Percentiles rank a stretch among this genome's conserved stretches.
These are phyloP conservation scores for Beverwykella pulmonaria DNA, from an alignment of 495 filamentous ascomycete genomes.

Conservation along the genomic window DNA sequence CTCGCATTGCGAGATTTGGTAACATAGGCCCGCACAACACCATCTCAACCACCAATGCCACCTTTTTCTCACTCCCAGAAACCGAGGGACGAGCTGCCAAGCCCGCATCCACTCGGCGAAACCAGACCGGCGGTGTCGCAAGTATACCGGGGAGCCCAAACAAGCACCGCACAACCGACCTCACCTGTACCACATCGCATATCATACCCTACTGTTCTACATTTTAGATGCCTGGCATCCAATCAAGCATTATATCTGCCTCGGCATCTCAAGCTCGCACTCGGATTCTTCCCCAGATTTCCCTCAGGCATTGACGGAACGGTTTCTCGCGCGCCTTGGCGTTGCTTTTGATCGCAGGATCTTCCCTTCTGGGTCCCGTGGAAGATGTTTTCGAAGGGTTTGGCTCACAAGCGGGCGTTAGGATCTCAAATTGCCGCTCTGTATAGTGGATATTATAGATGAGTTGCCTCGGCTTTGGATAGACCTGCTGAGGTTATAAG, in stretches of 20 bases:
- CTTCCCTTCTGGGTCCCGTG: background rate
- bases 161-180: background rate
- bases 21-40: background rate
- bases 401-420: background rate
- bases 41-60: background rate
- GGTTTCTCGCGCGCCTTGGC: slow-evolving; percentile 3
- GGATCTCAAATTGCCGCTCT: background rate
- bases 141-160: background rate
- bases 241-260: slow-evolving; percentile 8
- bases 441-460: background rate
- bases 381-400: background rate
- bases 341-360: slow-evolving; percentile 2
- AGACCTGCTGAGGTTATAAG: slow-evolving; percentile 7
- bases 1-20: background rate
- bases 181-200: background rate
- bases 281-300: background rate
- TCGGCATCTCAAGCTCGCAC: slow-evolving; percentile 2
- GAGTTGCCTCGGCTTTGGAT: background rate
- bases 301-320: background rate
- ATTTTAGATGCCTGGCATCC: slow-evolving; percentile 5
- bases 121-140: slow-evolving; percentile 2
- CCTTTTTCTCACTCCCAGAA: background rate
- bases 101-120: background rate
- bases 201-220: background rate
- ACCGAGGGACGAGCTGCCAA: slow-evolving; percentile 11